phyloP scores from a whole-genome alignment of 768 basidiomycete species.

The Collybia nuda region DNA sequence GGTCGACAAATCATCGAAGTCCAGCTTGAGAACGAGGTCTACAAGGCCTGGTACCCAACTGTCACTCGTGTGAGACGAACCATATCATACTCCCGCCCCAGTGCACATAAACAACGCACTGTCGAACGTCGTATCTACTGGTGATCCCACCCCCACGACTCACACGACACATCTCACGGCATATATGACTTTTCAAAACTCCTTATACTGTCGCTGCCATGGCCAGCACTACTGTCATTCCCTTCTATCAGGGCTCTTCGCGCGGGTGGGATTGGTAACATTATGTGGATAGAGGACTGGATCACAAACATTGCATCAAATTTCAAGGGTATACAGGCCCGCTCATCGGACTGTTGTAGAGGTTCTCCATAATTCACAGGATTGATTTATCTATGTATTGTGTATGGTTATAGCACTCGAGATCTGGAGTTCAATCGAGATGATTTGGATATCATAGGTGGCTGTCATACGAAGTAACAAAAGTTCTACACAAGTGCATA shows the following conservation, averaged over 20 bases:
- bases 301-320: background rate
- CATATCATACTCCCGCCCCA: conserved; percentile 56
- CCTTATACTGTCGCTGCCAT: background rate
- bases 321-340: background rate
- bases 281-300: background rate
- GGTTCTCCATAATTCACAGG: no score
- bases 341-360: no score
- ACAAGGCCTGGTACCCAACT: conserved; percentile 76
- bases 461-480: no score
- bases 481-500: no score
- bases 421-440: no score
- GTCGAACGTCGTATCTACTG: conserved; percentile 78
- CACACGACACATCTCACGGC: background rate
- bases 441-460: no score
- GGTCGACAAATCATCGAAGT: conserved; percentile 84
- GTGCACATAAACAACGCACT: conserved; percentile 44
- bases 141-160: conserved; percentile 34
- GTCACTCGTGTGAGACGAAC: conserved; percentile 79
- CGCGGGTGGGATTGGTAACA: background rate
- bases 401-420: no score
- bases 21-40: conserved; percentile 72
- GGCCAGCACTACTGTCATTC: background rate
- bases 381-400: no score
- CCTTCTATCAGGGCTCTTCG: background rate
- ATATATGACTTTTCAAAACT: background rate